phyloP scores from a whole-genome alignment of 108 stramenopile genomes.

The Ochromonas danica region DNA sequence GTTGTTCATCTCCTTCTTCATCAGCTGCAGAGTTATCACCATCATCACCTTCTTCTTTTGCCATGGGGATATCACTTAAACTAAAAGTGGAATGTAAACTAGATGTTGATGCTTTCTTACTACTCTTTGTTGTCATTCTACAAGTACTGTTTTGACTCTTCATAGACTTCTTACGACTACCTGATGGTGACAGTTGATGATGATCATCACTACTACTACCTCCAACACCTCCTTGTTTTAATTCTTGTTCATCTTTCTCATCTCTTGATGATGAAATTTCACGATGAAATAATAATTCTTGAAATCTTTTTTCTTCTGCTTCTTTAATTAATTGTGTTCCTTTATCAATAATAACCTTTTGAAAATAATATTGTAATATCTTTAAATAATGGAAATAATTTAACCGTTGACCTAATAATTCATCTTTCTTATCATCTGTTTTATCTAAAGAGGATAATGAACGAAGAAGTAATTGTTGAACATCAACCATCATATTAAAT shows the following conservation, averaged over 20 bases:
- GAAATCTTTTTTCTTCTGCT: background rate
- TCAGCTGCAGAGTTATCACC: too few species aligned
- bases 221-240: too few species aligned
- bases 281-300: conserved; percentile 1
- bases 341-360: background rate
- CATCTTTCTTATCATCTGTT: background rate
- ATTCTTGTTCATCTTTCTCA: too few species aligned
- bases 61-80: too few species aligned
- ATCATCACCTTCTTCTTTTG: too few species aligned
- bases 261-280: background rate
- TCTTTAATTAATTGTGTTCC: background rate
- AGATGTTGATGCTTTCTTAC: too few species aligned
- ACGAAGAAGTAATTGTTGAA: background rate
- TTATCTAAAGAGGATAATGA: background rate
- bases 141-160: too few species aligned
- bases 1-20: background rate
- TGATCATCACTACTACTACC: too few species aligned
- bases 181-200: too few species aligned
- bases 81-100: too few species aligned
- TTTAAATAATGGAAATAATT: background rate
- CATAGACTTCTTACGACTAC: too few species aligned
- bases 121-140: too few species aligned
- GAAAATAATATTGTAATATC: background rate
- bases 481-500: conserved; percentile 19
- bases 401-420: background rate